phyloP scores from a whole-genome alignment of 306 rosid genomes.

The Erythrophleum fordii region DNA sequence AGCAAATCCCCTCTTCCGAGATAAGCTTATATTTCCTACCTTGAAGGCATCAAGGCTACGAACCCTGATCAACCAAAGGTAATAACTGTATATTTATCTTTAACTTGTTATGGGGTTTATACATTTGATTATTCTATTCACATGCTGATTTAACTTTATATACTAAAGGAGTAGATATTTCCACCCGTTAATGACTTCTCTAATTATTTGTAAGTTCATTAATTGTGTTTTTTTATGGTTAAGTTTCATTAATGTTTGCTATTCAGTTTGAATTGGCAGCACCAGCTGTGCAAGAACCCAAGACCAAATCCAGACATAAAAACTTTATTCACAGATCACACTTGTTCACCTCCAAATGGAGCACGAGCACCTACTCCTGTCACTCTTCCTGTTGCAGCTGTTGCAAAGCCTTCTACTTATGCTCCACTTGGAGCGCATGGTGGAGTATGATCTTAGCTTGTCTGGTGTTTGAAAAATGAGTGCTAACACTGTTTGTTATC shows the following conservation, averaged over 20 bases:
- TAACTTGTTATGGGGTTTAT: slow-evolving; percentile 14
- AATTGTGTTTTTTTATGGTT: slow-evolving; percentile 8
- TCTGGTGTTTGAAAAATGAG: slow-evolving; percentile 41
- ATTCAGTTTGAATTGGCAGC: slow-evolving; percentile 93
- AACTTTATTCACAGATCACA: slow-evolving; percentile 69
- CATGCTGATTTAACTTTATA: not conserved
- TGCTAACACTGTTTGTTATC: not conserved
- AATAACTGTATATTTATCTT: not conserved
- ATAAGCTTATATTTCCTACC: slow-evolving; percentile 71
- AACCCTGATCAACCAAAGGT: slow-evolving; percentile 81
- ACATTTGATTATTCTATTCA: not conserved
- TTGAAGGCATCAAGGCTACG: slow-evolving; percentile 66
- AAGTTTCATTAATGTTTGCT: slow-evolving; percentile 10
- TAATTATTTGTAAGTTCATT: slow-evolving; percentile 4
- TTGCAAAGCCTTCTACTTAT: slow-evolving; percentile 61
- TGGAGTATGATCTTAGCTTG: slow-evolving; percentile 31
- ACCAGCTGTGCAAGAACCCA: slow-evolving; percentile 67
- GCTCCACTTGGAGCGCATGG: slow-evolving; percentile 56
- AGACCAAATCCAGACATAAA: slow-evolving; percentile 61
- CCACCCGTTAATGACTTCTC: not conserved
- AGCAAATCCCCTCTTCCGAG: slow-evolving; percentile 66
- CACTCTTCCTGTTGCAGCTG: slow-evolving; percentile 52
- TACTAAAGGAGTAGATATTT: not conserved
- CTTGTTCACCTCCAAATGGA: slow-evolving; percentile 62
- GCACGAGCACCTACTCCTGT: slow-evolving; percentile 52